phyloP scores from a whole-genome alignment of 495 filamentous ascomycete genomes.

The Clavariopsis aquatica region DNA sequence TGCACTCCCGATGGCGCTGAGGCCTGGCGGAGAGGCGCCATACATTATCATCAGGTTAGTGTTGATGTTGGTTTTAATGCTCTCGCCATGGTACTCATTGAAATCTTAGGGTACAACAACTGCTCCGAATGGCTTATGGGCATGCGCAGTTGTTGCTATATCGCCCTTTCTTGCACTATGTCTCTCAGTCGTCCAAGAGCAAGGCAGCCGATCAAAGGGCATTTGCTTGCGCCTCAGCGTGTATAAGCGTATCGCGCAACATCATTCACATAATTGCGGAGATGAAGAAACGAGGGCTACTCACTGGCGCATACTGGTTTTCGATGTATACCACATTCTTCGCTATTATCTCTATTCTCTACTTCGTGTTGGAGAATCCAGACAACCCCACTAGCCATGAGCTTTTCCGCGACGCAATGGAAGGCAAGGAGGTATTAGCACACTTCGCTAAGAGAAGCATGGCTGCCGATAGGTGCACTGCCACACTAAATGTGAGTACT shows the following conservation, averaged over 20 bases:
- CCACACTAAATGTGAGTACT: conserved; percentile 66
- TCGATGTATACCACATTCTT: conserved; percentile 96
- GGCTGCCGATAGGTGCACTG: conserved; percentile 82
- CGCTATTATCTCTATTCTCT: conserved; percentile 84
- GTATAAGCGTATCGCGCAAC: conserved; percentile 87
- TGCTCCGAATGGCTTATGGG: conserved; percentile 82
- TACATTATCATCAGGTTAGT: conserved; percentile 74
- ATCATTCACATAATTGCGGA: conserved; percentile 89
- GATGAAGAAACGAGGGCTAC: conserved; percentile 78
- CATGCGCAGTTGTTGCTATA: conserved; percentile 96
- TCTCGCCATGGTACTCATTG: background rate
- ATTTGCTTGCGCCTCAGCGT: conserved; percentile 90
- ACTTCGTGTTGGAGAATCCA: conserved; percentile 88
- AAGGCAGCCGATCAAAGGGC: conserved; percentile 79
- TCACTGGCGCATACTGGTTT: conserved; percentile 95
- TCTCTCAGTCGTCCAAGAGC: conserved; percentile 66
- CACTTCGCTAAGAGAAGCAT: conserved; percentile 78
- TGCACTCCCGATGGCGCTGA: conserved; percentile 69
- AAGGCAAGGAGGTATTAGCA: conserved; percentile 78
- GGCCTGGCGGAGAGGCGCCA: conserved; percentile 71
- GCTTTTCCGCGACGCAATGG: conserved; percentile 78
- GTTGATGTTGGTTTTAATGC: background rate
- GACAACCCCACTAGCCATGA: conserved; percentile 72
- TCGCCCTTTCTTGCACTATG: conserved; percentile 92
- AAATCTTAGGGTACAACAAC: conserved; percentile 71